Conservation (phyloP, 2,329 filamentous ascomycete genomes). For the Penicillium paneum region DNA sequence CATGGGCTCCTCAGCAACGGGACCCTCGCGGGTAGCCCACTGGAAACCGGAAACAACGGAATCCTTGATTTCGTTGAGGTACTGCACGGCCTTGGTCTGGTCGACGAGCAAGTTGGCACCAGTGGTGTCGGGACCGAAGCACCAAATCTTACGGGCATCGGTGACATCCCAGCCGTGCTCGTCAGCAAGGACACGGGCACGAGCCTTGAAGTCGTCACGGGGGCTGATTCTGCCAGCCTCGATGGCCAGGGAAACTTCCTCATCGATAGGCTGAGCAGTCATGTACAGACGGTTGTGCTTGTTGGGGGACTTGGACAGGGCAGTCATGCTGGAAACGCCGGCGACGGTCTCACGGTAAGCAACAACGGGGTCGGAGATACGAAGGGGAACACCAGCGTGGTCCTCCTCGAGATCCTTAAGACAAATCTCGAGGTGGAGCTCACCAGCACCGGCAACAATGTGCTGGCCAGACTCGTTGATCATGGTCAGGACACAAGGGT, state of each 20-base stretch:
- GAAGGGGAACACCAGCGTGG: slow-evolving; percentile 97
- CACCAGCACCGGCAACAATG: slow-evolving; percentile 97
- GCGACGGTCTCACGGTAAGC: slow-evolving; percentile 96
- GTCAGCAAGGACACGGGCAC: slow-evolving; percentile 92
- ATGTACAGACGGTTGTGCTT: slow-evolving; percentile 99
- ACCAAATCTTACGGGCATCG: slow-evolving; percentile 99
- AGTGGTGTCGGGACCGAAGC: slow-evolving; percentile 95
- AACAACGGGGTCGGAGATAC: slow-evolving; percentile 96
- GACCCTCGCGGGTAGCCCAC: slow-evolving; percentile 97
- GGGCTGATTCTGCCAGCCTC: slow-evolving; percentile 88
- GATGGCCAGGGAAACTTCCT: slow-evolving; percentile 88
- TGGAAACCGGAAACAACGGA: slow-evolving; percentile 99
- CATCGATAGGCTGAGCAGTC: slow-evolving; percentile 80
- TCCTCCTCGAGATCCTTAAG: slow-evolving; percentile 99
- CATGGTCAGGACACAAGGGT: slow-evolving; percentile 91
- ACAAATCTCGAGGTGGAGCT: slow-evolving; percentile 99
- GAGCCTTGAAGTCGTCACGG: slow-evolving; percentile 98
- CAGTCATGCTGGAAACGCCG: slow-evolving; percentile 83
- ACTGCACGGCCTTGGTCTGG: slow-evolving; percentile 99
- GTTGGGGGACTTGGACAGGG: slow-evolving; percentile 99
- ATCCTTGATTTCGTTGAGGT: slow-evolving; percentile 99
- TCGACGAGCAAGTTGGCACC: slow-evolving; percentile 98
- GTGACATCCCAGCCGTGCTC: slow-evolving; percentile 99
- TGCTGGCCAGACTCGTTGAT: slow-evolving; percentile 95
- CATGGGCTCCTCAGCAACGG: slow-evolving; percentile 97